phyloP scores from a whole-genome alignment of 139 green algal genomes.

The Micractinium sp. region DNA sequence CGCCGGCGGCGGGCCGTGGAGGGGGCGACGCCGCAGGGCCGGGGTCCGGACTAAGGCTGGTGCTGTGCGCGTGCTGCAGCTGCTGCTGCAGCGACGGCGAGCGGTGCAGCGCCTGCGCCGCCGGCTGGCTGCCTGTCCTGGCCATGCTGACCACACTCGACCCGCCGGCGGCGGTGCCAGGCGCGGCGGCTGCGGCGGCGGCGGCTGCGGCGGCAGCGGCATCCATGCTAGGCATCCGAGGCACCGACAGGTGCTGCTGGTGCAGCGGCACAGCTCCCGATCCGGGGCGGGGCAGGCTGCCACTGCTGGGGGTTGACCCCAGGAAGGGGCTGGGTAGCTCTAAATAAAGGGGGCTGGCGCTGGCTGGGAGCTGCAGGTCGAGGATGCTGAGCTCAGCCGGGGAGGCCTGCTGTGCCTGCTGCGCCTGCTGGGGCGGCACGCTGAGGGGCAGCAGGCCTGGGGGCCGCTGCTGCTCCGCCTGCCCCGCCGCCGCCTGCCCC shows the following conservation, averaged over 20 bases:
- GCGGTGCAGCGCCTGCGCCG: background rate
- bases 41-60: no score
- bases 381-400: background rate
- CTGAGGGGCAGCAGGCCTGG: background rate
- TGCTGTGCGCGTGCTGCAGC: background rate
- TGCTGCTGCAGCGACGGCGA: background rate
- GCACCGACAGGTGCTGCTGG: background rate
- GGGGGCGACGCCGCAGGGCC: no score
- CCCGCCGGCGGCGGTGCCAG: no score
- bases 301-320: background rate
- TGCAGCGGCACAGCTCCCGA: background rate
- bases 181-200: background rate
- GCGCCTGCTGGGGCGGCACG: background rate
- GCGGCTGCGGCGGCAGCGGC: background rate
- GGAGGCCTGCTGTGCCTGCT: background rate
- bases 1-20: background rate
- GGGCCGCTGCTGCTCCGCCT: background rate
- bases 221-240: background rate
- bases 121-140: no score
- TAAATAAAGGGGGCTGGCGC: conserved; percentile 7
- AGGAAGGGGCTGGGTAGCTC: conserved; percentile 21
- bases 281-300: background rate
- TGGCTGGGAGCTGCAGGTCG: background rate
- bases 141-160: no score
- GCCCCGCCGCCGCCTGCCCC: background rate